A percentile compares a stretch with the other conserved stretches of the same genome.
These are phyloP conservation scores for Chlamydomonas eustigma DNA, from an alignment of 139 green algal genomes.

Conservation along the genomic window DNA sequence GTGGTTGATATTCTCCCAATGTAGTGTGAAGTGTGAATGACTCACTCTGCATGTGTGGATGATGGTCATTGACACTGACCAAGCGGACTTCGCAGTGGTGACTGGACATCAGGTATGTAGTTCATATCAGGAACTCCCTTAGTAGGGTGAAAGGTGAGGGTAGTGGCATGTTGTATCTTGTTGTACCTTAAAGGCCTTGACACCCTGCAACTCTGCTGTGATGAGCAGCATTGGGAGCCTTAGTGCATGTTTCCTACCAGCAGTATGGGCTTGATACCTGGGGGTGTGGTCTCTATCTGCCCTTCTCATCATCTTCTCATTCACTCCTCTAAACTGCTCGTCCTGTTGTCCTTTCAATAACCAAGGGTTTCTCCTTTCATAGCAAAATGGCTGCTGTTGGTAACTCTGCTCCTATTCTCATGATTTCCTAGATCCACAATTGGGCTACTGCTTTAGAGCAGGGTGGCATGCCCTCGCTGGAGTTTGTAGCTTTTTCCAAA, in stretches of 20 bases:
- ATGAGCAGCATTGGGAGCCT: too few relatives aligned
- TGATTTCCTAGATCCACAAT: constrained; percentile 67
- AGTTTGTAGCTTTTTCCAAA: constrained; percentile 65
- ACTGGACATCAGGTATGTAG: constrained; percentile 70
- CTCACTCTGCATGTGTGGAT: constrained; percentile 80
- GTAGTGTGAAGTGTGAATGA: too few relatives aligned
- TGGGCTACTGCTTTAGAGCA: constrained; percentile 52
- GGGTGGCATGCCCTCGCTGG: constrained; percentile 37
- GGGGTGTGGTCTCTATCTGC: too few relatives aligned
- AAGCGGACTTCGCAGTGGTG: constrained; percentile 83
- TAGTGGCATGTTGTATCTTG: too few relatives aligned
- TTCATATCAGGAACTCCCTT: too few relatives aligned
- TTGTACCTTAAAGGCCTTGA: too few relatives aligned
- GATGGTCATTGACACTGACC: constrained; percentile 53
- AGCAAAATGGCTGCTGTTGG: constrained; percentile 58
- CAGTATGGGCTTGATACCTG: too few relatives aligned
- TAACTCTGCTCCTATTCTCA: not conserved
- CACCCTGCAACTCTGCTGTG: too few relatives aligned
- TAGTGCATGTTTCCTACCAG: too few relatives aligned
- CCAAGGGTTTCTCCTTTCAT: constrained; percentile 55
- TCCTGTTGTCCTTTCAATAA: constrained; percentile 7
- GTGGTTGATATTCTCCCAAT: too few relatives aligned
- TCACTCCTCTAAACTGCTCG: constrained; percentile 28
- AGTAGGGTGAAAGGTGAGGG: too few relatives aligned
- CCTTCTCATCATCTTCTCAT: too few relatives aligned